phyloP scores from a whole-genome alignment of 805 yeast genomes.

The Torulaspora quercuum region DNA sequence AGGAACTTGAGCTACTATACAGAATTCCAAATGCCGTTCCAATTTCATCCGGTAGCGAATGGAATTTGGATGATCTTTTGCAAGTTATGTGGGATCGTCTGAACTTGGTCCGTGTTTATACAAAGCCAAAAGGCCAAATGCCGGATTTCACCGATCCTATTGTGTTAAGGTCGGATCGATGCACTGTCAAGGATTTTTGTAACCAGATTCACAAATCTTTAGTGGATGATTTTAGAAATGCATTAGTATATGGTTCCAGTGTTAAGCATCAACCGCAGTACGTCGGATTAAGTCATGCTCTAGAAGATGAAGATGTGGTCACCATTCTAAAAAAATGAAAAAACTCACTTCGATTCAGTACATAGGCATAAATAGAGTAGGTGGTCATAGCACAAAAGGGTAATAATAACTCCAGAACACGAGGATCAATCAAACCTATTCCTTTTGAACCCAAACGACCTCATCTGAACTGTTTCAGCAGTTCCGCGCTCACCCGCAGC shows the following conservation, averaged over 20 bases:
- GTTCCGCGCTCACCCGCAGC: constrained; percentile 5
- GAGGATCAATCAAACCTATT: constrained; percentile 8
- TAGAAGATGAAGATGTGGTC: constrained; percentile 96
- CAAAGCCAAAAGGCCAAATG: constrained; percentile 90
- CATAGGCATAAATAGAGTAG: constrained; percentile 1
- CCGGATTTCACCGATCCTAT: constrained; percentile 97
- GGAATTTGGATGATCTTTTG: constrained; percentile 94
- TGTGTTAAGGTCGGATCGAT: constrained; percentile 75
- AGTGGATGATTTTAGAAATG: constrained; percentile 89
- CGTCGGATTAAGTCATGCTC: constrained; percentile 79
- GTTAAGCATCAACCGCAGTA: constrained; percentile 98
- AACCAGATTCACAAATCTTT: constrained; percentile 91
- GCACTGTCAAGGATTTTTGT: constrained; percentile 93
- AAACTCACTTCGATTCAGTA: constrained; percentile 2
- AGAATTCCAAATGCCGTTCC: constrained; percentile 97
- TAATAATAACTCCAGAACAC: too few relatives aligned
- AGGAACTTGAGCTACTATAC: constrained; percentile 85
- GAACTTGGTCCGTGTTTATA: constrained; percentile 89
- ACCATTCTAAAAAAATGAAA: constrained; percentile 75
- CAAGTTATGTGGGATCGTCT: constrained; percentile 95
- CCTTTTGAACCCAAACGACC: constrained; percentile 4
- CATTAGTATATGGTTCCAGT: constrained; percentile 88
- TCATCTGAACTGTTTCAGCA: constrained; percentile 5
- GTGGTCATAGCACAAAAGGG: too few relatives aligned
- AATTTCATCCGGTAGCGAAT: constrained; percentile 89